Evolutionary conservation across 768 basidiomycete genomes (phyloP), one percentile per base, ranked within the genome.

Genomic region (Mycena floridula): DNA sequence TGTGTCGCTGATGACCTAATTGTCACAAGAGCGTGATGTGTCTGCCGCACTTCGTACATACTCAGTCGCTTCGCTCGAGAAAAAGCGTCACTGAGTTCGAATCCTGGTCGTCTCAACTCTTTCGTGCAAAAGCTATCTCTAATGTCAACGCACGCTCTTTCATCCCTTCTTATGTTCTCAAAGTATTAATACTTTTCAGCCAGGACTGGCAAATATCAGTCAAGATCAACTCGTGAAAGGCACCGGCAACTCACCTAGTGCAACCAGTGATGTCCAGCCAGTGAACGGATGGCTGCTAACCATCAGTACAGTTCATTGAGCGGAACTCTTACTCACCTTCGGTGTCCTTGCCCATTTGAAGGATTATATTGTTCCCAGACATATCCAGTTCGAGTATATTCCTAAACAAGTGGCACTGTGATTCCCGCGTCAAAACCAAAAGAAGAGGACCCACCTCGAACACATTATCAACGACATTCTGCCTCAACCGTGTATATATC

Each of bases 301-400:
- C 42, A 28, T 21, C 21, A n/a, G 37, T 42, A 50, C n/a, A 56
- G 24, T 28, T 39, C 42, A 7, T 40, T 30, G 26, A n/a, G 15
- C 32, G 43, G 27, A n/a, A 18, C 28, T 49, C 38, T 22, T 27
- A 54, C 71, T n/a, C 49, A 86, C 89, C 90, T 95, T 68, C 94
- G 66, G 59, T 73, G 73, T 2, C 94, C 94, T 59, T 90, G 77
- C 13, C 94, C 94, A 13, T 79, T 88, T 3, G 70, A 60, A 1
- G 91, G 69, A 60, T 97, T 85, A 60, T 97, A 98, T 62, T 97
- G 95, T 63, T 98, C 94, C 94, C 94, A 98, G 13, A 91, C 90
- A 59, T 91, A 95, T 3, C 92, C 93, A 3, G 93, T 96, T 23
- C 87, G 77, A 57, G 90, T 73, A 60, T 91, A 96, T 65, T 96